These are phyloP conservation scores for Yarrowia sp. DNA, from an alignment of 805 yeast species.

Conservation along the genomic window DNA sequence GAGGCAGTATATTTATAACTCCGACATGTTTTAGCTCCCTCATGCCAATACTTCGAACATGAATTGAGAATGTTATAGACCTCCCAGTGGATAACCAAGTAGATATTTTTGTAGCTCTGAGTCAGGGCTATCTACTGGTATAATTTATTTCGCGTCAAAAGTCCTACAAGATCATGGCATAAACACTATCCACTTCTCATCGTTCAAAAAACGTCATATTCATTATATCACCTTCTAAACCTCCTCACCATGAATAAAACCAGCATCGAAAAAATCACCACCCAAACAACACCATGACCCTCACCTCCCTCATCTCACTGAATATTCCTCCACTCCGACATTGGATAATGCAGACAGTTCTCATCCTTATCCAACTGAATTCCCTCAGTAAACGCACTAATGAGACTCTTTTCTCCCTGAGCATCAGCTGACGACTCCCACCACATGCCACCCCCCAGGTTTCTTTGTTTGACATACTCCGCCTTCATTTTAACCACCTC, in stretches of 20 bases:
- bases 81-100: too few relatives aligned
- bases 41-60: too few relatives aligned
- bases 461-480: conserved; percentile 47
- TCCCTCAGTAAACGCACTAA: conserved; percentile 30
- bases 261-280: background rate
- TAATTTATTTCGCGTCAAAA: too few relatives aligned
- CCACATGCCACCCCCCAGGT: conserved; percentile 85
- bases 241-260: background rate
- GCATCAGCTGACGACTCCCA: conserved; percentile 76
- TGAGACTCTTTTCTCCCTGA: conserved; percentile 29
- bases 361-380: conserved; percentile 27
- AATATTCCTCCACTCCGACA: conserved; percentile 23
- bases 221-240: background rate
- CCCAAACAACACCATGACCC: background rate
- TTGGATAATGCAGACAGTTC: conserved; percentile 28
- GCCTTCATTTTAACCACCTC: conserved; percentile 58
- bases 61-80: too few relatives aligned
- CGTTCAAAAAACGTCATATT: too few relatives aligned
- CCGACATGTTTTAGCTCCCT: too few relatives aligned
- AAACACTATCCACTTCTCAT: too few relatives aligned
- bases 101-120: too few relatives aligned
- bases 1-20: too few relatives aligned
- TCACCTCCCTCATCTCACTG: background rate
- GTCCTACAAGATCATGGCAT: background rate
- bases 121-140: too few relatives aligned